Base-by-base conservation (phyloP, 2,329 filamentous ascomycete genomes). In the Fusarium buxicola region DNA sequence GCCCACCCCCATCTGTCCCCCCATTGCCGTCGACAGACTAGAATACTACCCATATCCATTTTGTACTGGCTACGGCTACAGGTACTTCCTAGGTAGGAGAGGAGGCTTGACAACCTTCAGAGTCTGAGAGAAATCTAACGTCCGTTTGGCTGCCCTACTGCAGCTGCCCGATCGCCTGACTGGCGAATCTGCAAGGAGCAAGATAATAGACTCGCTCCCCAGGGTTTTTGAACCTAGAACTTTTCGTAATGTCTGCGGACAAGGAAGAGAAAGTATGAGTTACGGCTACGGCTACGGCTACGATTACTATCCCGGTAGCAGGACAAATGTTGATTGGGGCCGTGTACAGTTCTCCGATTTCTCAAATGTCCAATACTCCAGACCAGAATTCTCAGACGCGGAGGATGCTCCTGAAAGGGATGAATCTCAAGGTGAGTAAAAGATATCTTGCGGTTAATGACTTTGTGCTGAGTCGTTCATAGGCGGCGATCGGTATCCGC, bases 271-370 rank as follows among this genome's bases (percentile, higher is more conserved):
- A 77, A 80, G 78, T 80, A 81, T 81, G 79, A 80, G 69, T 71
- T 71, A 70, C 65, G 68, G 69, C 68, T 72, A 65, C 58, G 55
- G 49, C 58, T 60, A 70, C 58, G 71, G 68, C 49, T 70, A 78
- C 60, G 74, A 78, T 51, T 75, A 72, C 70, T 77, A 77, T 74
- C 75, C 77, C 39, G 71, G 73, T 50, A 73, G 72, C 49, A 74
- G 79, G 76, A 68, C 77, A 55, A 73, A 76, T 60, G 55, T 78
- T 72, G 73, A 77, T 67, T 77, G 70, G 63, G 67, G 69, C 56
- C 66, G 76, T 63, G 73, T 81, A 54, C 75, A 80, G 64, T 77
- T 73, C 58, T 76, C 78, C 60, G 72, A 81, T 66, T 81, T 78
- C 72, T 78, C 76, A 59, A 73, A 79, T 28, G 70, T 82, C 46